phyloP scores from a whole-genome alignment of 305 asterid species.

The Solanum chacoense region DNA sequence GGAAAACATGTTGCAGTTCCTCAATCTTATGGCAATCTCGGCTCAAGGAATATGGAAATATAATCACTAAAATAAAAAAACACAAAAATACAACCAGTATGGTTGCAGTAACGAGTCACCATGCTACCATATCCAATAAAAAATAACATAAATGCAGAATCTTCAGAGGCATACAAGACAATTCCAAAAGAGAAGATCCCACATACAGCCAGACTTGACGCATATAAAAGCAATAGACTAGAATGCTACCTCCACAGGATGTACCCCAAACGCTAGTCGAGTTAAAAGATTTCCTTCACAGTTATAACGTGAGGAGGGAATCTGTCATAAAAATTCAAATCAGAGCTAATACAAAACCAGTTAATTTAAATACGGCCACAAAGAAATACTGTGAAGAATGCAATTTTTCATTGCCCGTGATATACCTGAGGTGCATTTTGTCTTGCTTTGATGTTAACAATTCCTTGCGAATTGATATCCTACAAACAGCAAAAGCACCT shows the following conservation, averaged over 20 bases:
- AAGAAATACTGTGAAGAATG: background rate
- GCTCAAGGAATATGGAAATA: background rate
- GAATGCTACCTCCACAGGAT: slow-evolving; percentile 1
- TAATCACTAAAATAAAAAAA: background rate
- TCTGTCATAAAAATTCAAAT: background rate
- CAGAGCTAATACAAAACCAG: background rate
- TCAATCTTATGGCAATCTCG: background rate
- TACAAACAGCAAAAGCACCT: background rate
- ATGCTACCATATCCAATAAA: background rate
- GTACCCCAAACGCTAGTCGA: background rate
- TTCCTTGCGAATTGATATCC: background rate
- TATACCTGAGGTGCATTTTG: background rate
- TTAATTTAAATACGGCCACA: background rate
- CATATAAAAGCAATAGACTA: background rate
- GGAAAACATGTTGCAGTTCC: background rate
- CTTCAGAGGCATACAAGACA: background rate
- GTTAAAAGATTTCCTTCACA: background rate
- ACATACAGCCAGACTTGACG: background rate
- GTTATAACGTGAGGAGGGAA: background rate
- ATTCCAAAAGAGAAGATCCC: background rate
- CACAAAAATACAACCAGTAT: background rate
- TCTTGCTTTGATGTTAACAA: background rate
- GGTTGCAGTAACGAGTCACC: background rate
- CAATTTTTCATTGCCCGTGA: background rate
- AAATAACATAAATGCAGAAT: background rate